Base-by-base conservation (phyloP, 2,329 filamentous ascomycete genomes). In the Xylariaceae sp. region DNA sequence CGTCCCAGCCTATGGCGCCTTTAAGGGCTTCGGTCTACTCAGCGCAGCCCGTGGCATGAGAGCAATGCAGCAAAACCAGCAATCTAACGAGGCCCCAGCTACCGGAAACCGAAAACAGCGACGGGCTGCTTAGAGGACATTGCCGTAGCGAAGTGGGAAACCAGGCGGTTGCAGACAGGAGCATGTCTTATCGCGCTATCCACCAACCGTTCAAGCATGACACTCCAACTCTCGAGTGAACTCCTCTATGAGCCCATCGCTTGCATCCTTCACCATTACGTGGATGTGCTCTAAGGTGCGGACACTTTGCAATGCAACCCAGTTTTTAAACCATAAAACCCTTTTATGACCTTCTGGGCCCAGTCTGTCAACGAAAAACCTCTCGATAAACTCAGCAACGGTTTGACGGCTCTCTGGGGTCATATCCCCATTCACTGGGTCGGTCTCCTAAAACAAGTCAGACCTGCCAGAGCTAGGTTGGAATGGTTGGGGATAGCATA, bases 301-400 rank as follows among this genome's bases (percentile, higher is more conserved):
- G 39, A 96, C 87, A 60, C 89, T 95, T 74, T 96, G 95, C 65
- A 96, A 71, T 22, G 84, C 83, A 52, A 83, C 84, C 90, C 90
- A 96, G 61, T 96, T 96, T 77, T 92, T 95, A 72, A 96, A 96
- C 90, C 90, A 97, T 53, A 90, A 66, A 40, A 86, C 81, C 43
- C 70, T 72, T 6, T 75, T 69, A 49, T 71, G 68, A n/a, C 75
- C 77, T 3, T 68, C 71, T 0, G 68, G 66, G 0, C 75, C 77
- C 11, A 88, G 70, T 30, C 68, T 70, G n/a, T 78, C 73, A 32
- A 79, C 72, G 64, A 96, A 96, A 14, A 78, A 85, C 54, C 72
- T 75, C 57, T 80, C 69, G 31, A 96, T 84, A 65, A 89, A 96
- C 10, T 75, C 74, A 42, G 82, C 76, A 35, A 95, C 85, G 51